Conservation (phyloP, 2,329 filamentous ascomycete genomes). For the Coniochaeta hoffmannii region DNA sequence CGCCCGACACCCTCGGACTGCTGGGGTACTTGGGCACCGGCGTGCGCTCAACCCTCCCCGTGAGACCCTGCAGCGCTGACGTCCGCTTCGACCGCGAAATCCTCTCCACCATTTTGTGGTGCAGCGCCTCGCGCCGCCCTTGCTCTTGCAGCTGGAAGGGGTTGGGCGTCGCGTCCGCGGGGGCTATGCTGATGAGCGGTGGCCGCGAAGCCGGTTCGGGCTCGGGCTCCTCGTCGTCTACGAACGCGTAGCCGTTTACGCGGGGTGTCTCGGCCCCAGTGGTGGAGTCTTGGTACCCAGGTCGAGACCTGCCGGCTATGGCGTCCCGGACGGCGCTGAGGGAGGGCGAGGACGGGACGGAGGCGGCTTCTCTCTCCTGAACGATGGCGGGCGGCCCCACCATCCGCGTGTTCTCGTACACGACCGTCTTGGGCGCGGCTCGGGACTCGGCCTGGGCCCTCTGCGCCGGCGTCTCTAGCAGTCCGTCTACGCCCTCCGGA, state of each 20-base stretch:
- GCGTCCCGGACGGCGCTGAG: slow-evolving; percentile 79
- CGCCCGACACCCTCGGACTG: slow-evolving; percentile 47
- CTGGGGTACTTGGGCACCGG: slow-evolving; percentile 66
- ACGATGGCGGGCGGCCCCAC: slow-evolving; percentile 38
- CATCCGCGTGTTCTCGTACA: slow-evolving; percentile 78
- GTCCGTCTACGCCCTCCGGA: slow-evolving; percentile 57
- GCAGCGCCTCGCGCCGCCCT: slow-evolving; percentile 70
- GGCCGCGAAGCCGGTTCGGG: slow-evolving; percentile 22
- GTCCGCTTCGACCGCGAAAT: slow-evolving; percentile 66
- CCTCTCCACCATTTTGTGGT: slow-evolving; percentile 79
- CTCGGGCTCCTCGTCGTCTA: slow-evolving; percentile 68
- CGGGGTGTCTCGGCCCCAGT: slow-evolving; percentile 66
- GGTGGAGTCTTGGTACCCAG: slow-evolving; percentile 53
- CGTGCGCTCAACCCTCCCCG: slow-evolving; percentile 49
- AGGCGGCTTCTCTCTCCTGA: slow-evolving; percentile 24
- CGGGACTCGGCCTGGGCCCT: slow-evolving; percentile 62
- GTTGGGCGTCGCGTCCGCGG: slow-evolving; percentile 58
- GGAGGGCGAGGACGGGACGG: slow-evolving; percentile 67
- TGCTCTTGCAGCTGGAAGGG: slow-evolving; percentile 75
- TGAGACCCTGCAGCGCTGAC: slow-evolving; percentile 50
- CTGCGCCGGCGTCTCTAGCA: slow-evolving; percentile 56
- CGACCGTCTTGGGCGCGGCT: slow-evolving; percentile 68
- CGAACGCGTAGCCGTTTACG: slow-evolving; percentile 90
- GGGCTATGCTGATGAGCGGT: slow-evolving; percentile 48
- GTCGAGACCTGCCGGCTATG: slow-evolving; percentile 63